Percentiles rank a stretch among this genome's conserved stretches.
These are phyloP conservation scores for Asterochloris sp. DNA, from an alignment of 139 green algal genomes.

Conservation along the genomic window DNA sequence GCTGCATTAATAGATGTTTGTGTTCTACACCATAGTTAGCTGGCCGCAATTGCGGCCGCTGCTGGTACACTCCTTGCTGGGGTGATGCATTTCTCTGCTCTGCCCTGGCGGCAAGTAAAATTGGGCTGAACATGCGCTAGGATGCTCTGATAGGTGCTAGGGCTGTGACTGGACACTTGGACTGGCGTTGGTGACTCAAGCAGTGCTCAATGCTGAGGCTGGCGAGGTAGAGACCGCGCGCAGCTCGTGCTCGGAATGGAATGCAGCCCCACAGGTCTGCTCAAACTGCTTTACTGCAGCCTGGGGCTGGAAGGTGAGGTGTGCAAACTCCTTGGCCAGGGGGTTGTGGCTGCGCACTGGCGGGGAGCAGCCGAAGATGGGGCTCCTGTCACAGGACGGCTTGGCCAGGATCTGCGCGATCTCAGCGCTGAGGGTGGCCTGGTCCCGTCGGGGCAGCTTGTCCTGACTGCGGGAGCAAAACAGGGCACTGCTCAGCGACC, in stretches of 20 bases:
- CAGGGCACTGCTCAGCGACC: no score
- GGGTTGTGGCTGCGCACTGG: constrained; percentile 14
- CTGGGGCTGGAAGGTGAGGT: not conserved
- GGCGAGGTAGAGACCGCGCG: not conserved
- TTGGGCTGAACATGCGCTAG: no score
- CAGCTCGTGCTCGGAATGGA: constrained; percentile 4
- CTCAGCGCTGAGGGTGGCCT: constrained; percentile 2
- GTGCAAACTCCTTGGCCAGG: not conserved
- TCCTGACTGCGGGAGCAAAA: no score
- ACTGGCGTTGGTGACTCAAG: not conserved
- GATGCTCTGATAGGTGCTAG: no score
- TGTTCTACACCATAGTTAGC: no score
- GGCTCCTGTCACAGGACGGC: not conserved
- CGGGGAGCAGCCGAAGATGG: constrained; percentile 24
- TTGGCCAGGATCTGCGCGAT: not conserved
- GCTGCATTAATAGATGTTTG: no score
- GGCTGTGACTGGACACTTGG: no score
- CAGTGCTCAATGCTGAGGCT: constrained; percentile 22
- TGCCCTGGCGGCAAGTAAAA: no score
- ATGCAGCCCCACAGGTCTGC: constrained; percentile 3
- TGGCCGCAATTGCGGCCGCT: no score
- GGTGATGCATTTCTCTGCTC: no score
- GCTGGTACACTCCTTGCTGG: no score
- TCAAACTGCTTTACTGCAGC: not conserved
- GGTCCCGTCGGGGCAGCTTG: not conserved